phyloP scores from a whole-genome alignment of 2,329 filamentous ascomycete genomes.

The Fusarium piperis region DNA sequence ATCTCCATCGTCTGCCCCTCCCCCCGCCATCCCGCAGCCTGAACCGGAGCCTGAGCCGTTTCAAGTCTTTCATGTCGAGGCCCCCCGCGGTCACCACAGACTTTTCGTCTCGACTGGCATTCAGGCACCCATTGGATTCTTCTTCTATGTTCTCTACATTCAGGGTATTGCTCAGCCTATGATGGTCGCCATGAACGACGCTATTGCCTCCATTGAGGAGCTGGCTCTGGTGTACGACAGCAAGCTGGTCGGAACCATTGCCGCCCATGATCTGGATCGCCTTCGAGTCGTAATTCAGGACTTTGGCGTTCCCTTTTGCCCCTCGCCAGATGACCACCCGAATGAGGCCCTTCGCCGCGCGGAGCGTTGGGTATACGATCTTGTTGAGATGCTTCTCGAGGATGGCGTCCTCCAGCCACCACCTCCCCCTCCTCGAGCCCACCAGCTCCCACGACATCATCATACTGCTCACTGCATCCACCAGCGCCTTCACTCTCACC shows the following conservation, averaged over 20 bases:
- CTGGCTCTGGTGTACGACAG: conserved; percentile 20
- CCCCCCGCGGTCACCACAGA: conserved; percentile 27
- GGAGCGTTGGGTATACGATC: conserved; percentile 19
- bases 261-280: conserved; percentile 23
- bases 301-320: neutral
- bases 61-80: conserved; percentile 33
- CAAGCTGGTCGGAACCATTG: conserved; percentile 33
- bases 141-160: conserved; percentile 10
- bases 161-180: neutral
- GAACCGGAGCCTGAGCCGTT: conserved; percentile 3
- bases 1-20: neutral
- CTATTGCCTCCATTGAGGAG: neutral
- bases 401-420: conserved; percentile 28
- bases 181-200: conserved; percentile 17
- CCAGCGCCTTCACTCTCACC: conserved; percentile 34
- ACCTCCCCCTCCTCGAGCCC: neutral
- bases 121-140: conserved; percentile 13
- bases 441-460: conserved; percentile 31
- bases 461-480: conserved; percentile 34
- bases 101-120: conserved; percentile 26
- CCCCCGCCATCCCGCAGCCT: neutral
- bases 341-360: conserved; percentile 1
- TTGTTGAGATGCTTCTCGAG: conserved; percentile 14
- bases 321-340: neutral
- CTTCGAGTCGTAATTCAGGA: conserved; percentile 23